These are phyloP conservation scores for Aspergillus mulundensis DNA, from an alignment of 495 filamentous ascomycete species.

Conservation along the genomic window DNA sequence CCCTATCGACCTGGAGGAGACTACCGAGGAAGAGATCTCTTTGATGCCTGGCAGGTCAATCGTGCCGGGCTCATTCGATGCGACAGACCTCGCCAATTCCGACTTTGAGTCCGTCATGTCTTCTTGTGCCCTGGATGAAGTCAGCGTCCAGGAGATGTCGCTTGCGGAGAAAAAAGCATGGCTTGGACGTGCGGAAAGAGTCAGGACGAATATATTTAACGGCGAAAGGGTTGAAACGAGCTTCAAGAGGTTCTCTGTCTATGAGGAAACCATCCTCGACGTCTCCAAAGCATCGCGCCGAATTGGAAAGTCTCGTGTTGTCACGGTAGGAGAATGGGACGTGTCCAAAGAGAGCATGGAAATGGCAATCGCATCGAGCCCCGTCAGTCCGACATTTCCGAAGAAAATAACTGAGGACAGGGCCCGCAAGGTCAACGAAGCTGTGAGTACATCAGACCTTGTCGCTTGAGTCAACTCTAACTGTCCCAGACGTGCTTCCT, in stretches of 20 bases:
- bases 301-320: slow-evolving; percentile 55
- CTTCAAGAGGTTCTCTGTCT: slow-evolving; percentile 32
- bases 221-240: slow-evolving; percentile 33
- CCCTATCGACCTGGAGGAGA: background rate
- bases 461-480: background rate
- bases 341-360: slow-evolving; percentile 56
- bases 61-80: background rate
- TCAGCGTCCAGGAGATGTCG: background rate
- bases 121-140: background rate
- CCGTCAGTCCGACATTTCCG: slow-evolving; percentile 47
- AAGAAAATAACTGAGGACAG: slow-evolving; percentile 40
- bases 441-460: slow-evolving; percentile 20
- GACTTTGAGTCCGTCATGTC: background rate
- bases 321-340: slow-evolving; percentile 56
- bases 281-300: slow-evolving; percentile 27
- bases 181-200: slow-evolving; percentile 55
- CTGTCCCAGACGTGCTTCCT: slow-evolving; percentile 47
- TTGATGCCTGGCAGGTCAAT: background rate
- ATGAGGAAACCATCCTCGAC: slow-evolving; percentile 20
- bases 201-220: slow-evolving; percentile 57
- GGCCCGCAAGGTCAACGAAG: slow-evolving; percentile 44
- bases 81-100: background rate
- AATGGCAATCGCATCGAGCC: slow-evolving; percentile 29
- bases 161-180: slow-evolving; percentile 54
- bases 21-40: background rate